Conservation (phyloP, 2,329 filamentous ascomycete genomes). For the Karstenula rhodostoma region DNA sequence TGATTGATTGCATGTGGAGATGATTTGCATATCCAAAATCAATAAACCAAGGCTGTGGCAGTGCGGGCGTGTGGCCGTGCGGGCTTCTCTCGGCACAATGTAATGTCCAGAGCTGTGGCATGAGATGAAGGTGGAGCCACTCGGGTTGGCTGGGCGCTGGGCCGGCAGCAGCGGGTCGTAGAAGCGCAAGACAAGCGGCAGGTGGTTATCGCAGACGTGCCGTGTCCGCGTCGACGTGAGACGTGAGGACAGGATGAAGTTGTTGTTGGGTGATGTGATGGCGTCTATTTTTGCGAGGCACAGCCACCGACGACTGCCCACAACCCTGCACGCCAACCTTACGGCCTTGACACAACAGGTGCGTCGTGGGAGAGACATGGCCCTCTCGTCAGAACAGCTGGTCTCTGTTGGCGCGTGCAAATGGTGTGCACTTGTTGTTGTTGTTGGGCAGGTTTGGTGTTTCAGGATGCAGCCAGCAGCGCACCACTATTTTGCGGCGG, state of each 20-base stretch:
- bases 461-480: background rate
- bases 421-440: no score
- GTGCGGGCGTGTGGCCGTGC: background rate
- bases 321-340: background rate
- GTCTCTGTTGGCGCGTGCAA: background rate
- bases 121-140: background rate
- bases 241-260: background rate
- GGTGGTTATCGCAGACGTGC: background rate
- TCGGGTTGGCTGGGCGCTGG: background rate
- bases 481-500: background rate
- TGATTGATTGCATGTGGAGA: conserved; percentile 12
- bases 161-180: conserved; percentile 4
- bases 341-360: background rate
- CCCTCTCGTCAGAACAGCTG: background rate
- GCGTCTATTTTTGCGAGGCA: conserved; percentile 12
- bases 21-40: background rate
- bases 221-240: no score
- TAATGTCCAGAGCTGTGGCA: conserved; percentile 4
- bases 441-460: conserved; percentile 7
- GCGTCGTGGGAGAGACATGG: background rate
- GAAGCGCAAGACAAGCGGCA: background rate
- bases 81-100: background rate
- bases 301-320: conserved; percentile 7
- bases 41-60: background rate
- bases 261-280: background rate